Base-by-base conservation (phyloP, 1,284 basidiomycete species). In the Cutaneotrichosporon cutaneum region DNA sequence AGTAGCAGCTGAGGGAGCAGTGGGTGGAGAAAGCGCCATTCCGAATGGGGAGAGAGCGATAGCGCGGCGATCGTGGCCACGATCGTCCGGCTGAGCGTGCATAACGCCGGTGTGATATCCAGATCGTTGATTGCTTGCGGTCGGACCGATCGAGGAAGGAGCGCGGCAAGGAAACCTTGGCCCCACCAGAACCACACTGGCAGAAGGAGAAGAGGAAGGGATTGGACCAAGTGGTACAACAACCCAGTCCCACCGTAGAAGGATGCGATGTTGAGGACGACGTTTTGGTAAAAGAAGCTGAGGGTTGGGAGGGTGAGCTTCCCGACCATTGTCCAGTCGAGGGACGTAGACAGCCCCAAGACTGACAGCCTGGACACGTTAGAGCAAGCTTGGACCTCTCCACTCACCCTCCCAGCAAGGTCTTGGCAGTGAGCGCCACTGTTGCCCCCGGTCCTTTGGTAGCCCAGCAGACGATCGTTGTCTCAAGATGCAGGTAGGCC, bases 1-100 rank as follows among this genome's bases (percentile, higher is more conserved):
- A 95, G 71, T 66, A 94, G 87, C 47, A 96, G 80, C n/a, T 92
- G 79, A 0, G 95, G 94, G 1, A 98, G 82, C 4, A 98, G 75
- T 0, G 94, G 94, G 69, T 98, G 95, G 4, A 99, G 81, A 79
- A 99, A 99, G 3, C 96, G 83, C 89, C 94, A 97, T 82, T 99
- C 96, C 70, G 98, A 99, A 80, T 96, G 92, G 2, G 88, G 86
- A 8, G 89, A 84, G 13, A 89, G 72, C 1, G 95, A 97, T 72
- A 94, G 90, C 8, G 88, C 76, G 1, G 74, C 72, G n/a, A 89
- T 79, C 0, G 88, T 88, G 85, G 90, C 90, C 18, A 81, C 68
- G 2, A 88, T 70, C 5, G 85, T 81, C 2, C 80, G 81, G 0
- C 87, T 77, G 69, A 90, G 82, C 9, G 81, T 81, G 26, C 68